phyloP scores from a whole-genome alignment of 83 land plant species.

The Larix sibirica region DNA sequence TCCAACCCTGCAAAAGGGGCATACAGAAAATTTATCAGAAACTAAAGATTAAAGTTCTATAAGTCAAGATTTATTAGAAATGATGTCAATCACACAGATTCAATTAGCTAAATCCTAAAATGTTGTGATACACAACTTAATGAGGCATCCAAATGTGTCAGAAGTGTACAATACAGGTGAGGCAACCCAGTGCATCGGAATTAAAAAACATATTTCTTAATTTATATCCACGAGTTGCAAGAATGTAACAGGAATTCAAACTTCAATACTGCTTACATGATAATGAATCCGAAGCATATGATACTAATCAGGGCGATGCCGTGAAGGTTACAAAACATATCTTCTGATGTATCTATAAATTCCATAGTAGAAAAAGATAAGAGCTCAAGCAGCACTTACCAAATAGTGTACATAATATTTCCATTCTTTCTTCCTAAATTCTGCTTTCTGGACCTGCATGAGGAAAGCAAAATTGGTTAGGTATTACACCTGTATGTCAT shows the following conservation, averaged over 20 bases:
- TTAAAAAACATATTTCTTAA: neutral
- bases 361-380: neutral
- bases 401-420: slow-evolving; percentile 90
- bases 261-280: too few relatives aligned
- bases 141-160: neutral
- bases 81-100: neutral
- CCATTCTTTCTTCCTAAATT: slow-evolving; percentile 77
- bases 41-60: neutral
- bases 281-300: neutral
- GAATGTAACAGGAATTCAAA: too few relatives aligned
- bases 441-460: slow-evolving; percentile 71
- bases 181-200: neutral
- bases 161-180: neutral
- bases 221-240: too few relatives aligned
- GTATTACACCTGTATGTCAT: neutral
- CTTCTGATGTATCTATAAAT: neutral
- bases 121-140: neutral
- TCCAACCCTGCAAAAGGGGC: slow-evolving; percentile 81
- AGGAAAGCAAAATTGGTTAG: slow-evolving; percentile 1
- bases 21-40: neutral
- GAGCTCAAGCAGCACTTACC: slow-evolving; percentile 43
- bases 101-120: slow-evolving; percentile 3
- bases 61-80: neutral
- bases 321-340: neutral
- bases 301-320: neutral